Evolutionary conservation across 352 stramenopile genomes (phyloP).

Genomic region (Elongisporangium prolatum): DNA sequence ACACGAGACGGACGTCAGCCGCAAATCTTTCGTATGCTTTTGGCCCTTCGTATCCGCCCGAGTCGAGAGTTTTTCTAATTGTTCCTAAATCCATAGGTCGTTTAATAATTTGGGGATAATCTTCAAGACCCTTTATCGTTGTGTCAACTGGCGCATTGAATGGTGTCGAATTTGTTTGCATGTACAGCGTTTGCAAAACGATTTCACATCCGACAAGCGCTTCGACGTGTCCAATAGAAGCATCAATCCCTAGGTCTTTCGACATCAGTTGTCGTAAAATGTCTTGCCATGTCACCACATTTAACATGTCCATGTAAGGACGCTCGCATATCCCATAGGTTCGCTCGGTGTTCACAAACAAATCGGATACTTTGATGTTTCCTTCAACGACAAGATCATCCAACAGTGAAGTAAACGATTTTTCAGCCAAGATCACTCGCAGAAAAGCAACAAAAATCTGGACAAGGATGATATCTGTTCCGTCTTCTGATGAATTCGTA

Average conservation of each 20-base stretch:
- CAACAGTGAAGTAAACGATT: conserved; percentile 71
- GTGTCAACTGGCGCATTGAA: conserved; percentile 86
- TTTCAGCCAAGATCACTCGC: conserved; percentile 65
- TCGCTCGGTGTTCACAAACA: conserved; percentile 65
- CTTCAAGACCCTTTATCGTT: conserved; percentile 69
- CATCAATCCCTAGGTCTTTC: conserved; percentile 71
- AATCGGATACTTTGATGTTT: conserved; percentile 74
- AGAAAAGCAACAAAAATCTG: conserved; percentile 76
- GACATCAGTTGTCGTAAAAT: conserved; percentile 81
- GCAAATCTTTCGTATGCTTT: conserved; percentile 62
- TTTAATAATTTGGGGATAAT: conserved; percentile 86
- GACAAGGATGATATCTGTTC: conserved; percentile 41
- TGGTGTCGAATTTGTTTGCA: conserved; percentile 70
- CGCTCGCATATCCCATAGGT: conserved; percentile 77
- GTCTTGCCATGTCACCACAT: conserved; percentile 80
- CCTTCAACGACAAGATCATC: conserved; percentile 78
- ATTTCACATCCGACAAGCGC: conserved; percentile 76
- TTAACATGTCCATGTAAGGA: conserved; percentile 64
- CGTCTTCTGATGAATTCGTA: conserved; percentile 32
- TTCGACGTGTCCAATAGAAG: conserved; percentile 66
- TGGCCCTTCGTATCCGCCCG: conserved; percentile 60
- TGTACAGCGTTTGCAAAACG: conserved; percentile 75
- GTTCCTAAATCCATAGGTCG: conserved; percentile 89
- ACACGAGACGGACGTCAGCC: conserved; percentile 75
- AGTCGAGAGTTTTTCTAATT: conserved; percentile 74